A percentile compares a stretch with the other conserved stretches of the same genome.
phyloP scores from a whole-genome alignment of 768 basidiomycete species.

The Melanogaster broomeanus region DNA sequence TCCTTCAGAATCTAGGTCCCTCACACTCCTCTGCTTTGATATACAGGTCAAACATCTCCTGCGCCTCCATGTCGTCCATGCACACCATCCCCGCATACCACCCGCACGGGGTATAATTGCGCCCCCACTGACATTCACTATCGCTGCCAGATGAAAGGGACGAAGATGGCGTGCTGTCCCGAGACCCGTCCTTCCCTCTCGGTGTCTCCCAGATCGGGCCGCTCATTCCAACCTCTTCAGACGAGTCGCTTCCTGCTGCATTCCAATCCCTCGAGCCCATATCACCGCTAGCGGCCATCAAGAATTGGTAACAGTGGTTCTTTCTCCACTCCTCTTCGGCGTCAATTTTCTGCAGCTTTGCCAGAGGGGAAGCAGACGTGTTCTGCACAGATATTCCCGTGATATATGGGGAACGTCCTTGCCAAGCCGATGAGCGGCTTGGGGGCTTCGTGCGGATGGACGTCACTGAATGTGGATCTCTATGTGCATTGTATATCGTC shows the following conservation, averaged over 20 bases:
- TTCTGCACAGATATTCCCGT: not conserved
- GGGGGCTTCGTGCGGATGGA: not conserved
- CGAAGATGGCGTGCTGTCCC: not conserved
- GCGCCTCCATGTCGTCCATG: slow-evolving; percentile 13
- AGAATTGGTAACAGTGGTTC: slow-evolving; percentile 1
- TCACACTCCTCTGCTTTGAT: slow-evolving; percentile 38
- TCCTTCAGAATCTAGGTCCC: not conserved
- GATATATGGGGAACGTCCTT: not conserved
- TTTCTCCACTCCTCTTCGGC: slow-evolving; percentile 18
- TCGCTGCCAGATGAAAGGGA: not conserved
- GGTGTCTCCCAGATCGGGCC: not conserved
- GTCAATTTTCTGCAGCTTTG: slow-evolving; percentile 20
- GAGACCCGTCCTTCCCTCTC: not conserved
- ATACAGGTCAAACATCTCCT: slow-evolving; percentile 44
- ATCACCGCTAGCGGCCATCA: slow-evolving; percentile 6
- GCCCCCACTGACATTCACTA: not conserved
- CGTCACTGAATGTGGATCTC: not conserved
- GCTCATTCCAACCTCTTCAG: not conserved
- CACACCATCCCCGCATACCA: slow-evolving; percentile 1
- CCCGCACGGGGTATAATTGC: not conserved
- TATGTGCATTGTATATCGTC: slow-evolving; percentile 30
- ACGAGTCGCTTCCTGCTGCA: not conserved
- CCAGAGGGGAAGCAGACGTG: not conserved
- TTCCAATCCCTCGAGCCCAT: not conserved
- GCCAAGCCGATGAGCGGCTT: not conserved